A percentile compares a stretch with the other conserved stretches of the same genome.
Evolutionary conservation across 257 asterid species (phyloP).

Genomic region (Agastache rugosa): DNA sequence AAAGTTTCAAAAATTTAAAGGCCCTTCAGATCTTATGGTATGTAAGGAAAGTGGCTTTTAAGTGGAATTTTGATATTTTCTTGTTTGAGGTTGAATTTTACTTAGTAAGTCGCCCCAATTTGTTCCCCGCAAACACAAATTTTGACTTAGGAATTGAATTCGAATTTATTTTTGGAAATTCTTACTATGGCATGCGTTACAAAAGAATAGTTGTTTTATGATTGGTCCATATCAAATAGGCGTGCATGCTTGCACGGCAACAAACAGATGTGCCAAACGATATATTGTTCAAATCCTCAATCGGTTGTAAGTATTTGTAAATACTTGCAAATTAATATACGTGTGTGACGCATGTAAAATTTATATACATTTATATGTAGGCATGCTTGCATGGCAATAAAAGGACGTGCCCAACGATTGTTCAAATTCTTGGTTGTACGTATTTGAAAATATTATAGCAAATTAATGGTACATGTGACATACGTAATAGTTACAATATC

Average conservation of each 20-base stretch:
- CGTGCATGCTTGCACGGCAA: conserved; percentile 38
- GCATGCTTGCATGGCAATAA: too few species aligned
- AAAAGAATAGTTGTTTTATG: conserved; percentile 20
- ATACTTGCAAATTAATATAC: too few species aligned
- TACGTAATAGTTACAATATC: too few species aligned
- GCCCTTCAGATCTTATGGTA: conserved; percentile 33
- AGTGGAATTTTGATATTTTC: conserved; percentile 4
- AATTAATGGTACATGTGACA: too few species aligned
- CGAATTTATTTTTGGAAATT: background rate
- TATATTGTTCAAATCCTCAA: background rate
- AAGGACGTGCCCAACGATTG: too few species aligned
- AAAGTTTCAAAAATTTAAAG: conserved; percentile 51
- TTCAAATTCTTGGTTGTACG: too few species aligned
- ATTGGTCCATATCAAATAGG: conserved; percentile 34
- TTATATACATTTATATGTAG: too few species aligned
- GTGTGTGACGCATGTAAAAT: too few species aligned
- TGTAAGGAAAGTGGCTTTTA: conserved; percentile 39
- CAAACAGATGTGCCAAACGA: conserved; percentile 11
- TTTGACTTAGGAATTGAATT: conserved; percentile 27
- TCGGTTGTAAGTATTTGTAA: background rate
- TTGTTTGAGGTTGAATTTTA: conserved; percentile 39
- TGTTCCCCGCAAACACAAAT: conserved; percentile 40
- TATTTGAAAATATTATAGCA: too few species aligned
- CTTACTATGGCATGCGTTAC: conserved; percentile 26
- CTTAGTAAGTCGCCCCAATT: conserved; percentile 38